Conservation (phyloP, 306 rosid species). For the Prinsepia uniflora region DNA sequence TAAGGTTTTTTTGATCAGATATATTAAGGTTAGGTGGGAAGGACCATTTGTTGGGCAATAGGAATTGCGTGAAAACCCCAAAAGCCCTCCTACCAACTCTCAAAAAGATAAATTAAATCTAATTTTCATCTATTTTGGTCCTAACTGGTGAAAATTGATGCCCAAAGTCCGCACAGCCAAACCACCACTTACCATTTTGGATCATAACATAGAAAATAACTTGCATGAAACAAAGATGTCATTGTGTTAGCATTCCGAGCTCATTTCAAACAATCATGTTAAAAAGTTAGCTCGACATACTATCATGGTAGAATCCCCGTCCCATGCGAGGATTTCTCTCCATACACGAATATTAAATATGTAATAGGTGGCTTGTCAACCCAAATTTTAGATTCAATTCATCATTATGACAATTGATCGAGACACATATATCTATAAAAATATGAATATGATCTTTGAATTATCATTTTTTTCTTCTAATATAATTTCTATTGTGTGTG, state of each 20-base stretch:
- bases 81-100: conserved; percentile 18
- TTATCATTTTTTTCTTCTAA: neutral
- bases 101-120: conserved; percentile 15
- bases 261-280: too few species aligned
- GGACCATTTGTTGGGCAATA: conserved; percentile 28
- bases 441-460: neutral
- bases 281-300: too few species aligned
- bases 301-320: too few species aligned
- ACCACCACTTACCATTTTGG: conserved; percentile 16
- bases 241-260: too few species aligned
- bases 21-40: conserved; percentile 36
- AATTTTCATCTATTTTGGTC: conserved; percentile 14
- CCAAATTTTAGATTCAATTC: conserved; percentile 24
- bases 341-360: too few species aligned
- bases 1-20: too few species aligned
- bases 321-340: too few species aligned
- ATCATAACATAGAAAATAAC: neutral
- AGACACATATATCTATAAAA: conserved; percentile 2
- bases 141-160: conserved; percentile 24
- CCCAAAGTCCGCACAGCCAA: conserved; percentile 24
- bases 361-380: conserved; percentile 18
- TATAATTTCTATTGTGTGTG: neutral
- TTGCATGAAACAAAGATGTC: too few species aligned
- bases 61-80: conserved; percentile 11
- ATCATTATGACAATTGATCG: conserved; percentile 30